phyloP scores from a whole-genome alignment of 1,139 yeast species.

The Yamadazyma epiphylla region DNA sequence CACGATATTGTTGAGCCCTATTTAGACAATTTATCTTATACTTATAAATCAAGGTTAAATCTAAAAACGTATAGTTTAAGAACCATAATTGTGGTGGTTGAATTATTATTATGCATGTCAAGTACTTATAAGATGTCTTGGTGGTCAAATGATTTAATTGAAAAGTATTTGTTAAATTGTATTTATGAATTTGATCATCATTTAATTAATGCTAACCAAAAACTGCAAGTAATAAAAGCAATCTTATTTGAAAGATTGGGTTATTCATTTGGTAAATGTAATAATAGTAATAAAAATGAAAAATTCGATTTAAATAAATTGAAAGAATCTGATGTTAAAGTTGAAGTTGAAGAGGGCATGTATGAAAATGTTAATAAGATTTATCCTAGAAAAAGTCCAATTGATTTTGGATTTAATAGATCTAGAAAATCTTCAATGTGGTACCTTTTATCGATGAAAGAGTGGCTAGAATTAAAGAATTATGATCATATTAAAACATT shows the following conservation, averaged over 20 bases:
- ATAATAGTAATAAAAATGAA: constrained; percentile 4
- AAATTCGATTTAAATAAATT: constrained; percentile 6
- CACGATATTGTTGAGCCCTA: constrained; percentile 63
- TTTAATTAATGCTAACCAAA: constrained; percentile 25
- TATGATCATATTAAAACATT: constrained; percentile 21
- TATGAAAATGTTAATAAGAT: constrained; percentile 9
- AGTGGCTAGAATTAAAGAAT: constrained; percentile 49
- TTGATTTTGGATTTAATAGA: constrained; percentile 28
- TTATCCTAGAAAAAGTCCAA: constrained; percentile 12
- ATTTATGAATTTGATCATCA: constrained; percentile 39
- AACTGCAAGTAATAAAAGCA: constrained; percentile 40
- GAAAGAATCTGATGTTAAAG: constrained; percentile 8
- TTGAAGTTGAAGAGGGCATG: constrained; percentile 7
- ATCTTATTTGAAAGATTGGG: constrained; percentile 41
- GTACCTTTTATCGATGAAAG: constrained; percentile 71
- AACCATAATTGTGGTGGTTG: constrained; percentile 36
- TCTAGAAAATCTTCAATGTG: constrained; percentile 75
- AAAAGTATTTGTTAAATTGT: constrained; percentile 39
- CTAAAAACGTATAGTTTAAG: constrained; percentile 61
- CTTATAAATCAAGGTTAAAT: constrained; percentile 57
- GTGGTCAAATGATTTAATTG: constrained; percentile 50
- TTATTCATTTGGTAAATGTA: constrained; percentile 30
- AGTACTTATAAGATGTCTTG: constrained; percentile 34
- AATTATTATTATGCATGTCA: constrained; percentile 52
- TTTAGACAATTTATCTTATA: constrained; percentile 55